These are phyloP conservation scores for Colletotrichum sp. DNA, from an alignment of 2,329 filamentous ascomycete species.

Conservation along the genomic window DNA sequence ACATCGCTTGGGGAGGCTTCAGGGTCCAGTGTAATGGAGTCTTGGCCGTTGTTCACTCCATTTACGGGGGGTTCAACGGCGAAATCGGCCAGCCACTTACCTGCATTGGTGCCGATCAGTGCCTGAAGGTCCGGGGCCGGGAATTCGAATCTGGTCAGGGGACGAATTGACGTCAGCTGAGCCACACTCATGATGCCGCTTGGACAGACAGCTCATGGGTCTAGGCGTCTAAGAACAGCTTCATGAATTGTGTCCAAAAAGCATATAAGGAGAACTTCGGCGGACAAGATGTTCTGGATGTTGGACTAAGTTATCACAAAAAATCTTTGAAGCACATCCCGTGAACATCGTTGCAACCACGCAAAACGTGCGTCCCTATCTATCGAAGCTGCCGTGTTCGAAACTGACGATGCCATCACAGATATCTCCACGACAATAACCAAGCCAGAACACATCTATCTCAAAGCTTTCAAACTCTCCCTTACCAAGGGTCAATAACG, in stretches of 20 bases:
- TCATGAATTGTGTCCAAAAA: too few relatives aligned
- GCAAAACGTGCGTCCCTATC: accelerated
- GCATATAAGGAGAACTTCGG: too few relatives aligned
- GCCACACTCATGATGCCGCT: not conserved
- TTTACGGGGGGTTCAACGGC: not conserved
- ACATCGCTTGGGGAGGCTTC: too few relatives aligned
- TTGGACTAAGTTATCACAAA: not conserved
- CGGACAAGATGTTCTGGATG: too few relatives aligned
- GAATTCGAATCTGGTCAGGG: accelerated
- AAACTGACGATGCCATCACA: not conserved
- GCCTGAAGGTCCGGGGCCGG: not conserved
- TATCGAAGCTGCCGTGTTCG: not conserved
- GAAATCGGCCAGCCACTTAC: not conserved
- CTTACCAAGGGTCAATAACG: accelerated
- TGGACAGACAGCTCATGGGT: too few relatives aligned
- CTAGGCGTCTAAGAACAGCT: too few relatives aligned
- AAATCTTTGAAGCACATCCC: not conserved
- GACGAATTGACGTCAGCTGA: not conserved
- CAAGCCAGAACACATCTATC: not conserved
- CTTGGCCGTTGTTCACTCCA: not conserved
- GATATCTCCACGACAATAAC: not conserved
- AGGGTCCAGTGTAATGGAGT: not conserved
- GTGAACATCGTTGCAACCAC: not conserved
- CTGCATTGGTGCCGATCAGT: not conserved
- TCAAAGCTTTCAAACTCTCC: not conserved